Evolutionary conservation across 495 filamentous ascomycete species (phyloP), one percentile per base, ranked within the genome.

Genomic region (Talaromyces stipitatus): DNA sequence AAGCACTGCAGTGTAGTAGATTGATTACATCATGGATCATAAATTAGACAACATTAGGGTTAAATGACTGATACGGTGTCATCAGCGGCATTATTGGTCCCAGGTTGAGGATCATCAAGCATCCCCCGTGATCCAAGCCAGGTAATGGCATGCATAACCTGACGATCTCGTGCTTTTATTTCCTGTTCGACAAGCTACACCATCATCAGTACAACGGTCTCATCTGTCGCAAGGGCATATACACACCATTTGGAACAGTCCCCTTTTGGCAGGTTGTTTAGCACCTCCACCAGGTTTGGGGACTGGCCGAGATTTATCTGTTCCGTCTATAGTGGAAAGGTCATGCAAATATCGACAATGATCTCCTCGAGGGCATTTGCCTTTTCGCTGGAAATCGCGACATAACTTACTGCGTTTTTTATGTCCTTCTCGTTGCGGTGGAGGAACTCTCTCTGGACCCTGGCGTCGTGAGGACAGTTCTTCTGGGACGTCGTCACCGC

Each of bases 241-340:
- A 72, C 78, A 66, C 63, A 82, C 79, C 56, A 76, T 69, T 57
- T 81, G 77, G 46, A 77, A 73, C 26, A 82, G 68, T 45, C 78
- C 73, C 63, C 77, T 78, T 43, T 68, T 33, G 6, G 27, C 33
- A 51, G 45, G 20, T 68, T 70, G 55, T 67, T 64, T 57, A 68
- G 69, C 46, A 69, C 67, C 45, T 5, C 64, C 51, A 53, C 72
- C 71, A 12, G 64, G n/a, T 56, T 74, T 77, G 33, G 57, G 30
- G 12, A 54, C 62, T 41, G 53, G 36, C 12, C 23, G 41, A 12
- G 53, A 24, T 16, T 55, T 55, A 20, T 43, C 36, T 8, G 36
- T 2, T 7, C 36, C 47, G 20, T 20, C 50, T 33, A 27, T n/a
- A 16, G 74, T 67, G 2, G 69, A 50, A 28, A 55, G 57, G 26